phyloP scores from a whole-genome alignment of 2,329 filamentous ascomycete genomes.

The Talaromyces sp. region DNA sequence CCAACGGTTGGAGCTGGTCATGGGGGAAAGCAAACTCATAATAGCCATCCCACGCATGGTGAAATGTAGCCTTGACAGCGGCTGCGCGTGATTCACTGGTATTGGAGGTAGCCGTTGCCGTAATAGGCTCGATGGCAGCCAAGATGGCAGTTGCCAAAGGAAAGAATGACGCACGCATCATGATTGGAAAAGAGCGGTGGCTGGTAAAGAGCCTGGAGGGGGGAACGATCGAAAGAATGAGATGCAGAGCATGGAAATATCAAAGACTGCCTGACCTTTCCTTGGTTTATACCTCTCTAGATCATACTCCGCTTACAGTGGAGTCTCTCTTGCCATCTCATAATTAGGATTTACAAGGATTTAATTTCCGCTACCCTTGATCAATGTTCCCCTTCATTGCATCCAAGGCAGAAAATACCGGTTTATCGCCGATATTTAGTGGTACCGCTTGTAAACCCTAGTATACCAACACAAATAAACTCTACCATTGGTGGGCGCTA shows the following conservation, averaged over 20 bases:
- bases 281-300: neutral
- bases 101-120: neutral
- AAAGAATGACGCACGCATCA: neutral
- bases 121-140: neutral
- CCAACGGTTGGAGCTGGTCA: conserved; percentile 67
- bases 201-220: neutral
- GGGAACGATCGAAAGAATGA: no score
- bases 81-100: conserved; percentile 39
- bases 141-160: neutral
- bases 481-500: no score
- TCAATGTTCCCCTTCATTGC: neutral
- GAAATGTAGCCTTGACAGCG: conserved; percentile 64
- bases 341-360: neutral
- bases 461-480: no score
- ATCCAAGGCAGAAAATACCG: neutral
- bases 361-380: neutral
- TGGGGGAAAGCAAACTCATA: conserved; percentile 69
- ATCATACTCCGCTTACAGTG: neutral
- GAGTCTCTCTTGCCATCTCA: neutral
- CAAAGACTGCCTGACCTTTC: no score
- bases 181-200: neutral
- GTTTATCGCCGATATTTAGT: no score
- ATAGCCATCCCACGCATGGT: conserved; percentile 68
- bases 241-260: no score
- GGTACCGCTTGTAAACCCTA: no score